Conservation (phyloP, 2,329 filamentous ascomycete species). For the Allantophomopsis cytisporea region DNA sequence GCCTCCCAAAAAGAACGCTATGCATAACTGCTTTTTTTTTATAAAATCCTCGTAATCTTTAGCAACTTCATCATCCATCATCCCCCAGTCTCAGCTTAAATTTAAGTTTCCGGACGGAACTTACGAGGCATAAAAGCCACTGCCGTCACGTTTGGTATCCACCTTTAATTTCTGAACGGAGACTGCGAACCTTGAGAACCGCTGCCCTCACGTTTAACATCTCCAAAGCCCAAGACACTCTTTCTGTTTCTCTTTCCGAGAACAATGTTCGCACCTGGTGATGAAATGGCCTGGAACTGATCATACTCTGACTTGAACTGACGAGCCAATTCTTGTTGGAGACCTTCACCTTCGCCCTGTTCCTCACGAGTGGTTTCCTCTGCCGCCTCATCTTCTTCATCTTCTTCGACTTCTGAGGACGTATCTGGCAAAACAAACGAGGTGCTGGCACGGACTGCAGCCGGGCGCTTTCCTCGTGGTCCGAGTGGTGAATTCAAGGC, state of each 20-base stretch:
- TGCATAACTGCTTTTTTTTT: no score
- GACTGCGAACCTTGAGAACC: no score
- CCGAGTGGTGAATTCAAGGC: constrained; percentile 1
- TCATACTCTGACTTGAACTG: constrained; percentile 3
- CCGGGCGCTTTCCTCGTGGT: constrained; percentile 2
- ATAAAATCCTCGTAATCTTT: no score
- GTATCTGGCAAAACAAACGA: constrained; percentile 1
- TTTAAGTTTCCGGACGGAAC: no score
- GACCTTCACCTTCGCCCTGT: not conserved
- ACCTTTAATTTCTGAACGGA: no score
- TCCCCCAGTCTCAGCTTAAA: no score
- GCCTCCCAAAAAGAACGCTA: no score
- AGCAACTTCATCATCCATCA: no score
- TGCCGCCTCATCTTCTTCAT: constrained; percentile 1
- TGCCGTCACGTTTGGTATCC: no score
- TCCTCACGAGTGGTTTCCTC: not conserved
- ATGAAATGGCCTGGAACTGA: constrained; percentile 1
- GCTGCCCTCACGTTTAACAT: no score
- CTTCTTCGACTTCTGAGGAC: constrained; percentile 1
- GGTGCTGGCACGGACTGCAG: constrained; percentile 1
- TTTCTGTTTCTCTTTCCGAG: constrained; percentile 2
- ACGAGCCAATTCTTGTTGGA: not conserved
- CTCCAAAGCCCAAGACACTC: no score
- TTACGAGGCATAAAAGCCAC: no score
- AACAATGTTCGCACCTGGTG: not conserved